Conservation (phyloP, 2,329 filamentous ascomycete species). For the Fusarium foetens region DNA sequence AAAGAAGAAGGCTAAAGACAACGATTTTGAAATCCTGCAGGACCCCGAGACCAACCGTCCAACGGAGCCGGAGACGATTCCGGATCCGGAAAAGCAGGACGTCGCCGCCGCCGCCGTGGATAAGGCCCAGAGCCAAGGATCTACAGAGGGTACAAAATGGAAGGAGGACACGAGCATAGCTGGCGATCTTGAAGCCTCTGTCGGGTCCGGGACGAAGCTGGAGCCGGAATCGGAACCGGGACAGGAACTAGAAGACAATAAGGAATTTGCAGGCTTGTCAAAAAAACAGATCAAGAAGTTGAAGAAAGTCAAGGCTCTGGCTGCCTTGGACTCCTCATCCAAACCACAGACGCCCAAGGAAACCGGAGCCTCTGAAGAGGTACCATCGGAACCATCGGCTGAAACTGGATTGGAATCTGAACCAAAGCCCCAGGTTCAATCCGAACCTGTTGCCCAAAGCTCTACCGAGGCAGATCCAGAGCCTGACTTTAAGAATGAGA, state of each 20-base stretch:
- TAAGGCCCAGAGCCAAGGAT: slow-evolving; percentile 35
- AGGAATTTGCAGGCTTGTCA: slow-evolving; percentile 42
- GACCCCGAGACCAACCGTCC: slow-evolving; percentile 41
- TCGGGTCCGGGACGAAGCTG: slow-evolving; percentile 31
- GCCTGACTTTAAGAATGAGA: slow-evolving; percentile 34
- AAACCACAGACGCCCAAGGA: slow-evolving; percentile 32
- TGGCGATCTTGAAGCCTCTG: slow-evolving; percentile 28
- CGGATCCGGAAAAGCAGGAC: slow-evolving; percentile 43
- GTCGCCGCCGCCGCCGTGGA: slow-evolving; percentile 40
- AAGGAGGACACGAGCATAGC: slow-evolving; percentile 32
- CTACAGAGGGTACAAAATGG: slow-evolving; percentile 27
- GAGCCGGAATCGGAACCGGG: slow-evolving; percentile 34
- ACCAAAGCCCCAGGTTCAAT: slow-evolving; percentile 19
- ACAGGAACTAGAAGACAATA: slow-evolving; percentile 33
- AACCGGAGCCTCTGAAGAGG: slow-evolving; percentile 24
- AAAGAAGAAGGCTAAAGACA: slow-evolving; percentile 49
- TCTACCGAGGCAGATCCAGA: slow-evolving; percentile 19
- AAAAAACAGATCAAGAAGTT: slow-evolving; percentile 43
- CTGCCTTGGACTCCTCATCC: slow-evolving; percentile 28
- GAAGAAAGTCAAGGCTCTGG: slow-evolving; percentile 40
- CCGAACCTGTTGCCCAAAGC: slow-evolving; percentile 21
- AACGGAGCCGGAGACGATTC: slow-evolving; percentile 39
- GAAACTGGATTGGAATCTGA: slow-evolving; percentile 36
- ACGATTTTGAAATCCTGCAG: slow-evolving; percentile 45
- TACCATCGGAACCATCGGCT: slow-evolving; percentile 23